Percentiles rank a stretch among this genome's conserved stretches.
Evolutionary conservation across 2,329 filamentous ascomycete species (phyloP).

Genomic region (Sporothrix brunneoviolacea): DNA sequence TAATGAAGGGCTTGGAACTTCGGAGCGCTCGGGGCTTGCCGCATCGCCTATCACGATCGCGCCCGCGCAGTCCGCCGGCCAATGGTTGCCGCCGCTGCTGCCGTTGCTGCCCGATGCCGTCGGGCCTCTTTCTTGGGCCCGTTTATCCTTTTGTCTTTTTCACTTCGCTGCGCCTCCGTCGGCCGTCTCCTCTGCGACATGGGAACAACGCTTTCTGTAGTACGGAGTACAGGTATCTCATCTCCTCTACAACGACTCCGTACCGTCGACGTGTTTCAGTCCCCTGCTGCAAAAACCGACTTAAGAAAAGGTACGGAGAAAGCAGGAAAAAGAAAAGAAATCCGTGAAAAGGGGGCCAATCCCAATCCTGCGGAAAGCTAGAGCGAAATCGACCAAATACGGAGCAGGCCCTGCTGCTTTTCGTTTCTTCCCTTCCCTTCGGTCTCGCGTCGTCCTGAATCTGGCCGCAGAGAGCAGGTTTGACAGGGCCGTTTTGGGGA

Average conservation of each 20-base stretch:
- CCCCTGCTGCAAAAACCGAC: background rate
- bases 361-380: conserved; percentile 6
- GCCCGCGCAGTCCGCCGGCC: no score
- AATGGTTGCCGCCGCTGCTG: no score
- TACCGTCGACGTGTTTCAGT: background rate
- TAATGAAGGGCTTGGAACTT: no score
- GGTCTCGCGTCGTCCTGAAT: background rate
- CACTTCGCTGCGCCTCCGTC: background rate
- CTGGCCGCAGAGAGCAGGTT: background rate
- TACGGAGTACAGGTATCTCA: no score
- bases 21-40: no score
- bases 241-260: no score
- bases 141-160: background rate
- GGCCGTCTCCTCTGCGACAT: background rate
- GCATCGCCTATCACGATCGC: no score
- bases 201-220: no score
- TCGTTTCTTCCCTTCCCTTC: background rate
- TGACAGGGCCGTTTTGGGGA: background rate
- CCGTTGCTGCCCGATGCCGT: no score
- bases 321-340: background rate
- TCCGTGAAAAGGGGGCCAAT: background rate
- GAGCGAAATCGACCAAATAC: background rate
- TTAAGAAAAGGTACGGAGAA: background rate
- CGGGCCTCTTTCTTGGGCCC: no score
- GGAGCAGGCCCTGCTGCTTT: background rate